phyloP scores from a whole-genome alignment of 257 asterid genomes.

The Solanum habrochaites region DNA sequence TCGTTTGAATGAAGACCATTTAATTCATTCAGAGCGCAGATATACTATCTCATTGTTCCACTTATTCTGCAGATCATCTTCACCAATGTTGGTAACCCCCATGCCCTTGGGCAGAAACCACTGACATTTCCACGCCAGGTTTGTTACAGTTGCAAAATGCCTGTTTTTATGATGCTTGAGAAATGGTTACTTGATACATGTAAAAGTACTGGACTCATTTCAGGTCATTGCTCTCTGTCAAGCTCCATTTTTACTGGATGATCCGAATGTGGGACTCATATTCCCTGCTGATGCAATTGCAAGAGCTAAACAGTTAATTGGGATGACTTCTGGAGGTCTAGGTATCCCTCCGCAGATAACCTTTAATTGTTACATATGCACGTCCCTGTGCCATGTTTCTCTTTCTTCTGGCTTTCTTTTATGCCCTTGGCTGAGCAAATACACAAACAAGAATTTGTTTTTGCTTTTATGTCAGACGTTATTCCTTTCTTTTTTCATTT shows the following conservation, averaged over 20 bases:
- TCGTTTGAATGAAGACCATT: neutral
- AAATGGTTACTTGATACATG: neutral
- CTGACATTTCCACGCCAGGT: conserved; percentile 98
- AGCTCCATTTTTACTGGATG: conserved; percentile 95
- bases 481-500: neutral
- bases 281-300: conserved; percentile 99
- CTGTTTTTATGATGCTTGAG: neutral
- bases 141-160: neutral
- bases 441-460: neutral
- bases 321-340: conserved; percentile 83
- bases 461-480: neutral
- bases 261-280: conserved; percentile 83
- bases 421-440: neutral
- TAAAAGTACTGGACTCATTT: neutral
- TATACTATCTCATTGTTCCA: neutral
- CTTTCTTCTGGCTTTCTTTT: neutral
- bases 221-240: conserved; percentile 99
- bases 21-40: neutral
- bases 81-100: conserved; percentile 95
- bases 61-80: conserved; percentile 57
- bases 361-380: neutral
- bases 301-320: conserved; percentile 78
- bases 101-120: conserved; percentile 91
- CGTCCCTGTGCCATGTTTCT: neutral
- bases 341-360: conserved; percentile 29